Conservation (phyloP, 2,329 filamentous ascomycete species). For the Alternaria sp. region DNA sequence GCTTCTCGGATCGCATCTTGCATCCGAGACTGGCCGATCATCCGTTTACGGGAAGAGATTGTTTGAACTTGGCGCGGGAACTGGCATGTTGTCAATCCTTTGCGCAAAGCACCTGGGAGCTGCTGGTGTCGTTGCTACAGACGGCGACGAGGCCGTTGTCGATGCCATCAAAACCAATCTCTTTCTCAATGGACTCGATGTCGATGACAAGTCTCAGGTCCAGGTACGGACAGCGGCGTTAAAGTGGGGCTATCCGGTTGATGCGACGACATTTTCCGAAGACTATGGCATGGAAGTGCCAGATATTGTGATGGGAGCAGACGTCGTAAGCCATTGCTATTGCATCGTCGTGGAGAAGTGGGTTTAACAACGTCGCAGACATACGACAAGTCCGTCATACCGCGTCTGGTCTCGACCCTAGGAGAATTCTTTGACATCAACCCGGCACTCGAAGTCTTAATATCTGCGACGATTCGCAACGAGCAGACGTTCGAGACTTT, state of each 20-base stretch:
- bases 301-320: constrained; percentile 77
- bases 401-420: constrained; percentile 71
- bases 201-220: constrained; percentile 41
- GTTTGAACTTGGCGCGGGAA: constrained; percentile 79
- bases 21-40: constrained; percentile 52
- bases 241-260: constrained; percentile 70
- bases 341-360: constrained; percentile 15
- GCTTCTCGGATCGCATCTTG: constrained; percentile 75
- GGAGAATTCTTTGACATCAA: constrained; percentile 68
- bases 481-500: constrained; percentile 73
- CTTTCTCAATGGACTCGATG: constrained; percentile 71
- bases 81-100: constrained; percentile 77
- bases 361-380: constrained; percentile 58
- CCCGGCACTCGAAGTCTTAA: constrained; percentile 66
- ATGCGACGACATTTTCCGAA: constrained; percentile 67
- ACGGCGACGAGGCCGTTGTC: constrained; percentile 78
- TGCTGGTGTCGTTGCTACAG: constrained; percentile 71
- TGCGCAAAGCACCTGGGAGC: constrained; percentile 73
- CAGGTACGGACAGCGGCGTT: constrained; percentile 63
- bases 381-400: constrained; percentile 73
- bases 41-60: constrained; percentile 65
- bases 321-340: constrained; percentile 63
- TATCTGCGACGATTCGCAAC: constrained; percentile 77
- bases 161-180: constrained; percentile 73
- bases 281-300: constrained; percentile 57